Evolutionary conservation across 768 basidiomycete species (phyloP).

Genomic region (Termitomyces sp.): DNA sequence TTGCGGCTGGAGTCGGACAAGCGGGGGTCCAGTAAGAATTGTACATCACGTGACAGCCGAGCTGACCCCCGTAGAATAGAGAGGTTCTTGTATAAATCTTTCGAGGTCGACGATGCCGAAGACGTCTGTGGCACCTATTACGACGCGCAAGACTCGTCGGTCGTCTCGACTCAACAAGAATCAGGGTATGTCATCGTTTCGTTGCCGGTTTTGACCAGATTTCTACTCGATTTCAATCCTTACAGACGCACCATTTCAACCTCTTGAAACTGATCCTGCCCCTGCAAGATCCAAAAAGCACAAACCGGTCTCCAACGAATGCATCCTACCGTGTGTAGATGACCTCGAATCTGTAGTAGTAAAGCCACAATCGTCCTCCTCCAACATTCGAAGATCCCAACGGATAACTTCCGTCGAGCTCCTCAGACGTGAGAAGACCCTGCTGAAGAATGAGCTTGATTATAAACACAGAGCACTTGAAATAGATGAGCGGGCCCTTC

Average conservation of each 20-base stretch:
- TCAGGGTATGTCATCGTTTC: constrained; percentile 1
- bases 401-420: constrained; percentile 35
- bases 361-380: constrained; percentile 14
- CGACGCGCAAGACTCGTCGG: constrained; percentile 14
- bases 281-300: constrained; percentile 7
- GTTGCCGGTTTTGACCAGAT: neutral
- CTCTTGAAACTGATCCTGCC: neutral
- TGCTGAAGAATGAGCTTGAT: constrained; percentile 33
- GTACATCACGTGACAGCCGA: constrained; percentile 4
- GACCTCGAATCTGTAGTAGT: constrained; percentile 1
- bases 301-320: constrained; percentile 3
- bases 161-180: constrained; percentile 25
- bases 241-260: constrained; percentile 5
- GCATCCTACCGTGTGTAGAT: constrained; percentile 3
- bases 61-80: neutral
- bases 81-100: neutral
- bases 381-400: constrained; percentile 28
- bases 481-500: constrained; percentile 34
- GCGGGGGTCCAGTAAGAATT: neutral
- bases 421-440: constrained; percentile 27
- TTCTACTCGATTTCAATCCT: neutral
- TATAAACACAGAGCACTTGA: constrained; percentile 28
- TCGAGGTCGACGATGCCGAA: constrained; percentile 15
- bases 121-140: constrained; percentile 2
- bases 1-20: too few relatives aligned